These are phyloP conservation scores for Chalaropsis thielavioides DNA, from an alignment of 2,329 filamentous ascomycete species.

Conservation along the genomic window DNA sequence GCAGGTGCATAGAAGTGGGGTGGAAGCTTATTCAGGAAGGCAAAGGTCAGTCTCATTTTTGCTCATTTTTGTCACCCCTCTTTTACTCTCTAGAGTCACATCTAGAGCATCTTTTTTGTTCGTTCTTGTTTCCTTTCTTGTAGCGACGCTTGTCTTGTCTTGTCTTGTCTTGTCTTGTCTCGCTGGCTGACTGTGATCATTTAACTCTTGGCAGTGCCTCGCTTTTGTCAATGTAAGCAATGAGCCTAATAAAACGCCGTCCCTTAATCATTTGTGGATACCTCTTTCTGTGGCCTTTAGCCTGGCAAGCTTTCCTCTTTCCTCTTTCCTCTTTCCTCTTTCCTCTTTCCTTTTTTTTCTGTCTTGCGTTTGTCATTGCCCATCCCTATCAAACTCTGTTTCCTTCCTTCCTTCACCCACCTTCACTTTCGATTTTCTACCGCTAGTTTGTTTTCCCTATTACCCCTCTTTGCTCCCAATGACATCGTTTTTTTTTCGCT, in stretches of 20 bases:
- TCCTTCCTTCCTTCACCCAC: neutral
- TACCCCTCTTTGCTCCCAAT: neutral
- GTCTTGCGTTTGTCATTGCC: neutral
- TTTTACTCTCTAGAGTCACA: too few relatives aligned
- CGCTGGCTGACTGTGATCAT: too few relatives aligned
- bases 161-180: neutral
- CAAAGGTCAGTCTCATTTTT: neutral
- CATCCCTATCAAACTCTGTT: neutral
- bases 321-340: too few relatives aligned
- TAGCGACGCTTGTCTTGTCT: neutral
- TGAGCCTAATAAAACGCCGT: too few relatives aligned
- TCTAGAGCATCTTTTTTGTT: too few relatives aligned
- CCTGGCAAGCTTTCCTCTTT: neutral
- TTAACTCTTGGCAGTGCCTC: too few relatives aligned
- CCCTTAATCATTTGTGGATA: too few relatives aligned
- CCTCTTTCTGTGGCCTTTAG: too few relatives aligned
- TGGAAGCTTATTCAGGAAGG: neutral
- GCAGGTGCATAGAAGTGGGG: neutral
- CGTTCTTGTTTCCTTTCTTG: neutral
- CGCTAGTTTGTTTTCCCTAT: neutral
- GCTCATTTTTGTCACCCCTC: neutral
- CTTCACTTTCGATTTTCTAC: neutral
- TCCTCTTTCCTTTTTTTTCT: neutral
- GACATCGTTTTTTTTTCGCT: neutral
- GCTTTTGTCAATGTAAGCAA: too few relatives aligned